These are phyloP conservation scores for Pseudogymnoascus sp. DNA, from an alignment of 2,329 filamentous ascomycete species.

Conservation along the genomic window DNA sequence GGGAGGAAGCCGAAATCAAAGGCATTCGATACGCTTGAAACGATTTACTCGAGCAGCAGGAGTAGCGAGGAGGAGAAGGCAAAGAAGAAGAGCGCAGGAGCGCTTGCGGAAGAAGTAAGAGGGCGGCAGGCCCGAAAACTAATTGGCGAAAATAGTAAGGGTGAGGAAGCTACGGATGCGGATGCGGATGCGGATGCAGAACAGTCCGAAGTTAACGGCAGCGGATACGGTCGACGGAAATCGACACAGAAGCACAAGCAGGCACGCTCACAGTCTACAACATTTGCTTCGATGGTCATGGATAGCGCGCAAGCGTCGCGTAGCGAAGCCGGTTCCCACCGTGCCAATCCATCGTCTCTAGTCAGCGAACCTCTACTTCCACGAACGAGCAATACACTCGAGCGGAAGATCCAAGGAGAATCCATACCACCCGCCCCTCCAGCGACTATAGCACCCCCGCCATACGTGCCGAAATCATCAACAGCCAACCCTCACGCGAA, in stretches of 20 bases:
- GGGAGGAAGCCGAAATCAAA: conserved; percentile 24
- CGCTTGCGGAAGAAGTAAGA: conserved; percentile 48
- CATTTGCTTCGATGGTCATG: conserved; percentile 40
- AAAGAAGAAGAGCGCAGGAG: conserved; percentile 49
- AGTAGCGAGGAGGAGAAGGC: conserved; percentile 56
- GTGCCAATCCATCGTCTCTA: conserved; percentile 36
- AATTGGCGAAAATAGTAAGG: conserved; percentile 12
- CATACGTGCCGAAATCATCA: background rate
- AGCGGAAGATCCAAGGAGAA: background rate
- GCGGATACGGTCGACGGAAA: background rate
- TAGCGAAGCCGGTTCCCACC: conserved; percentile 29
- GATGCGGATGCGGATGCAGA: conserved; percentile 14
- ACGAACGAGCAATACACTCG: conserved; percentile 42
- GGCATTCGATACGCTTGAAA: conserved; percentile 57
- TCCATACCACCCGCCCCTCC: conserved; percentile 19
- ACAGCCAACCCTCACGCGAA: conserved; percentile 12
- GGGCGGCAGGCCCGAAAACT: conserved; percentile 39
- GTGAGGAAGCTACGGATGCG: conserved; percentile 11
- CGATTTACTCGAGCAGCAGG: conserved; percentile 59
- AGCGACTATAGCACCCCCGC: conserved; percentile 12
- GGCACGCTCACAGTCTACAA: conserved; percentile 33
- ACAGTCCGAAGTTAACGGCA: background rate
- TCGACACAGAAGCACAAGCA: conserved; percentile 10
- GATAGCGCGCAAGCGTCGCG: conserved; percentile 30
- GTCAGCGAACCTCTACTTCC: conserved; percentile 51